Evolutionary conservation across 805 yeast genomes (phyloP).

Genomic region (Candida anglica): DNA sequence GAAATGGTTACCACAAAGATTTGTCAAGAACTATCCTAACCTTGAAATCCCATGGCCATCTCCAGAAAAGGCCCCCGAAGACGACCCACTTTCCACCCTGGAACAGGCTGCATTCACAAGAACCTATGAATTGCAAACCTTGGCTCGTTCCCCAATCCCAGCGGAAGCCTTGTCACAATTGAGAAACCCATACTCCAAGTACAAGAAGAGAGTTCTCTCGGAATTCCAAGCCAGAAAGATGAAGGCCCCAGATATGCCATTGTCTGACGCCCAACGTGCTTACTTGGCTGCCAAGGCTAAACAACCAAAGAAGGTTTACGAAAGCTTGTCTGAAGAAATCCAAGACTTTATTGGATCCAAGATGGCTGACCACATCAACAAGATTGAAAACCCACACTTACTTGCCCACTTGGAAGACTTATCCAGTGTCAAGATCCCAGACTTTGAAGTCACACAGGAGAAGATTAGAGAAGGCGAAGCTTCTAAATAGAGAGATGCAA

Average conservation of each 20-base stretch:
- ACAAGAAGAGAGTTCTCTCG: constrained; percentile 51
- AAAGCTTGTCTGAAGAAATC: constrained; percentile 47
- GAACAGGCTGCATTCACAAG: constrained; percentile 60
- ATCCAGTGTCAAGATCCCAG: constrained; percentile 24
- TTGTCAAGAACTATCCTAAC: constrained; percentile 64
- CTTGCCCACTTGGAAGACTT: constrained; percentile 37
- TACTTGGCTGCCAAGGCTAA: constrained; percentile 50
- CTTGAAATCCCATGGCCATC: constrained; percentile 88
- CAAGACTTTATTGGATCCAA: constrained; percentile 51
- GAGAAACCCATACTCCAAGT: constrained; percentile 73
- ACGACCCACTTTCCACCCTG: constrained; percentile 55
- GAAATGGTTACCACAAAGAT: constrained; percentile 71
- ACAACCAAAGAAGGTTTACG: constrained; percentile 31
- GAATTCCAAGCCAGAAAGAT: constrained; percentile 59
- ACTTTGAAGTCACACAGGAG: constrained; percentile 24
- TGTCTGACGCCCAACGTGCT: constrained; percentile 58
- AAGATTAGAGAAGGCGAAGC: constrained; percentile 7
- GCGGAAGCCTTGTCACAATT: constrained; percentile 58
- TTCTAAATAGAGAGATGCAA: constrained; percentile 1
- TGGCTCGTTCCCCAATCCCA: constrained; percentile 70
- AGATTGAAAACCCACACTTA: constrained; percentile 31
- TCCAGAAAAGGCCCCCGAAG: constrained; percentile 51
- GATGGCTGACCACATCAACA: constrained; percentile 38
- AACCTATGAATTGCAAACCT: constrained; percentile 67
- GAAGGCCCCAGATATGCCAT: constrained; percentile 75